Base-by-base conservation (phyloP, 148 eudicot species). In the Silene latifolia region DNA sequence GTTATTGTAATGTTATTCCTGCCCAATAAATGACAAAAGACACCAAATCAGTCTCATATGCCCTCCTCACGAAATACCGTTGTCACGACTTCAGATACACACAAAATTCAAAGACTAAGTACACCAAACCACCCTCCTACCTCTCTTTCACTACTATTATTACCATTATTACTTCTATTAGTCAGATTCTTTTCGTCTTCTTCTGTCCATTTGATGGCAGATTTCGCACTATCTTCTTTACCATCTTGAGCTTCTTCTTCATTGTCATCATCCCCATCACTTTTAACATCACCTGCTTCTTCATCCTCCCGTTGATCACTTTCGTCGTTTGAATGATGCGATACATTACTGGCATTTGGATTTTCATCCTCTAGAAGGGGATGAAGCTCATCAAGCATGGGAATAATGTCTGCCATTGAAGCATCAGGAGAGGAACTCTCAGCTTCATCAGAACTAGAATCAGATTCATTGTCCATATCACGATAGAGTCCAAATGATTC, bases 391-490 rank as follows among this genome's bases (percentile, higher is more conserved):
- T 91, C 89, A 59, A 91, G 91, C 93, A 91, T 84, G 69, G 91
- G 96, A 51, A 87, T 83, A 62, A 91, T 91, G 69, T 89, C 93
- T 69, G 93, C 89, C 91, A 89, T 80, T 23, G 96, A 91, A 62
- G 96, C 93, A 76, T 89, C 96, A 8, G 91, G 93, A 69, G 96
- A 89, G 27, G 96, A 91, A 80, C 96, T 89, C 86, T 91, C 96
- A 29, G 86, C 87, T 19, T 86, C 83, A 76, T 87, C 91, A 64
- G 96, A 91, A 25, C 78, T 91, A 72, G 79, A 86, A 82, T 89
- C 89, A 3, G 72, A 82, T 51, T 85, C 86, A 65, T 85, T 83
- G 7, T 78, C 76, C 20, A 72, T 79, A 21, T 74, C 86, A 29
- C 81, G 83, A 35, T 80, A 77, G 81, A 86, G 56, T 77, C 81